Conservation (phyloP, 2,329 filamentous ascomycete species). For the Colletotrichum lupini region DNA sequence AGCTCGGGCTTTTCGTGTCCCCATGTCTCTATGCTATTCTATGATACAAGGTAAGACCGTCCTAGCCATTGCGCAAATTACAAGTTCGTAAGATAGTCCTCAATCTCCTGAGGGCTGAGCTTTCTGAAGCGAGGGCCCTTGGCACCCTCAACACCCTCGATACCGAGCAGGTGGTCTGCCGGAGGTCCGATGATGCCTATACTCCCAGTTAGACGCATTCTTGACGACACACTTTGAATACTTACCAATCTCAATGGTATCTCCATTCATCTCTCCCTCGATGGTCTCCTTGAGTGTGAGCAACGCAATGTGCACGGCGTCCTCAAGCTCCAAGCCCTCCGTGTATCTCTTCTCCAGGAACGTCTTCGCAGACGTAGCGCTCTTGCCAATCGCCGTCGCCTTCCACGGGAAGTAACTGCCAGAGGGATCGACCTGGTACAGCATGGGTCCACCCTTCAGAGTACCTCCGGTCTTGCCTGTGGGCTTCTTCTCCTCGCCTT, state of each 20-base stretch:
- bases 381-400: conserved; percentile 98
- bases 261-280: conserved; percentile 98
- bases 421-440: conserved; percentile 99
- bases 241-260: conserved; percentile 97
- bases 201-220: conserved; percentile 34
- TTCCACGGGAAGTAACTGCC: conserved; percentile 99
- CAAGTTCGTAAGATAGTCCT: conserved; percentile 99
- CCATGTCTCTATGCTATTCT: conserved; percentile 42
- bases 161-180: conserved; percentile 90
- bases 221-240: conserved; percentile 25
- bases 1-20: conserved; percentile 26
- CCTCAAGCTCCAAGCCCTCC: conserved; percentile 95
- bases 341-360: conserved; percentile 99
- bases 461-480: conserved; percentile 94
- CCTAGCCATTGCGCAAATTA: conserved; percentile 58
- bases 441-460: conserved; percentile 93
- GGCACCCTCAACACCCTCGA: conserved; percentile 88
- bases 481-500: conserved; percentile 76
- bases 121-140: conserved; percentile 91
- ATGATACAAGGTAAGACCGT: conserved; percentile 50
- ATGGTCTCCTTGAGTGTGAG: conserved; percentile 99
- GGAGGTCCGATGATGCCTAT: conserved; percentile 94
- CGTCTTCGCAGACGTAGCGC: conserved; percentile 97
- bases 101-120: conserved; percentile 96
- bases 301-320: conserved; percentile 97